A percentile compares a stretch with the other conserved stretches of the same genome.
Conservation (phyloP, 495 filamentous ascomycete genomes). For the Hyaloscypha bicolor region DNA sequence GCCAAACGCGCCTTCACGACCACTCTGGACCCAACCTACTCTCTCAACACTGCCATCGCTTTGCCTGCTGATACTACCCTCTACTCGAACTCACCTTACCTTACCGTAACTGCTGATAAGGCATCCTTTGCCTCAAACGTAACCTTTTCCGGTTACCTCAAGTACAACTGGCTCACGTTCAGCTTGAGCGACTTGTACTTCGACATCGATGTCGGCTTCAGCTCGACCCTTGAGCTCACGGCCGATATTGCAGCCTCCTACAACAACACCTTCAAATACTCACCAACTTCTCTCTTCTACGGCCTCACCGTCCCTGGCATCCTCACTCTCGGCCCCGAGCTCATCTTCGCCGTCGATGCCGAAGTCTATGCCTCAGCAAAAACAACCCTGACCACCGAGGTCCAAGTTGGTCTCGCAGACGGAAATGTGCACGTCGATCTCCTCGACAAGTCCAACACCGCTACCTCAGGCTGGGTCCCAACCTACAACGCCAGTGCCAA, state of each 20-base stretch:
- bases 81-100: constrained; percentile 28
- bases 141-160: constrained; percentile 37
- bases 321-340: constrained; percentile 33
- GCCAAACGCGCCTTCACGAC: constrained; percentile 31
- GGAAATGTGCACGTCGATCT: constrained; percentile 38
- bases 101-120: constrained; percentile 29
- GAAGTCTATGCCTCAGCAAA: constrained; percentile 32
- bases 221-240: constrained; percentile 29
- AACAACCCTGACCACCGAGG: constrained; percentile 28
- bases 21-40: constrained; percentile 32
- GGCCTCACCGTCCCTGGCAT: constrained; percentile 31
- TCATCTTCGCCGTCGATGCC: constrained; percentile 34
- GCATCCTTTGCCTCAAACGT: constrained; percentile 33
- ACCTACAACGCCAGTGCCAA: constrained; percentile 28
- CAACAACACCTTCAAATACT: constrained; percentile 32
- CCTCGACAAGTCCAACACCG: constrained; percentile 24
- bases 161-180: constrained; percentile 31
- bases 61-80: constrained; percentile 30
- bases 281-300: constrained; percentile 31
- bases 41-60: constrained; percentile 31
- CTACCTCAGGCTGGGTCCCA: constrained; percentile 34
- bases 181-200: constrained; percentile 35
- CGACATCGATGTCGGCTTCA: constrained; percentile 36
- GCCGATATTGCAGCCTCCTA: constrained; percentile 30
- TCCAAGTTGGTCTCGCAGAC: constrained; percentile 30